Evolutionary conservation across 139 green algal genomes (phyloP).

Genomic region (Pleodorina starrii): DNA sequence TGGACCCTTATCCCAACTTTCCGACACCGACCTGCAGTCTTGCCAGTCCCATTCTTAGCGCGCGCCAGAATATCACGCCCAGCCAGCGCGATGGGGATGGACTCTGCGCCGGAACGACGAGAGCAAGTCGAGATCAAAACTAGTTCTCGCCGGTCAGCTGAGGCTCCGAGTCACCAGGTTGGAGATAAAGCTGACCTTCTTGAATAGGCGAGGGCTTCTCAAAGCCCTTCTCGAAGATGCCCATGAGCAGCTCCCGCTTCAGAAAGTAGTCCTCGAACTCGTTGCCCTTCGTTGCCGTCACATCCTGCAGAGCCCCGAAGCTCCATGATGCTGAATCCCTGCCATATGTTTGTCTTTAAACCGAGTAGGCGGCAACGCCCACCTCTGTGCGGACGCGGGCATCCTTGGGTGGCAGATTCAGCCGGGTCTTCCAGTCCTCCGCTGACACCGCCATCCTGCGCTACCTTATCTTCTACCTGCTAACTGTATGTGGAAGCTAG

Average conservation of each 20-base stretch:
- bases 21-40: conserved; percentile 84
- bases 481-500: background rate
- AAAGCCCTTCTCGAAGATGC: conserved; percentile 99
- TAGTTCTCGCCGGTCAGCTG: background rate
- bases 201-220: conserved; percentile 95
- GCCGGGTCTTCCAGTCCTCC: conserved; percentile 88
- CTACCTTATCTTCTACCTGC: background rate
- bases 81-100: conserved; percentile 97
- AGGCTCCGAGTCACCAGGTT: background rate
- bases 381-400: conserved; percentile 93
- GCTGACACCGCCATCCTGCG: conserved; percentile 19
- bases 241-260: conserved; percentile 97
- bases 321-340: too few species aligned
- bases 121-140: background rate
- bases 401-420: conserved; percentile 91
- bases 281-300: conserved; percentile 98
- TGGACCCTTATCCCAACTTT: background rate
- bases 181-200: conserved; percentile 13
- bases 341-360: too few species aligned
- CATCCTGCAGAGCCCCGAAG: conserved; percentile 83
- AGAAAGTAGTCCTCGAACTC: conserved; percentile 99
- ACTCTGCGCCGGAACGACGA: conserved; percentile 72
- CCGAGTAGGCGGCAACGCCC: background rate
- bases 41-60: conserved; percentile 99
- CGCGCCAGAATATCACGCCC: conserved; percentile 97